A percentile compares a stretch with the other conserved stretches of the same genome.
Conservation (phyloP, 768 basidiomycete genomes). For the Pleurotus giganteus region DNA sequence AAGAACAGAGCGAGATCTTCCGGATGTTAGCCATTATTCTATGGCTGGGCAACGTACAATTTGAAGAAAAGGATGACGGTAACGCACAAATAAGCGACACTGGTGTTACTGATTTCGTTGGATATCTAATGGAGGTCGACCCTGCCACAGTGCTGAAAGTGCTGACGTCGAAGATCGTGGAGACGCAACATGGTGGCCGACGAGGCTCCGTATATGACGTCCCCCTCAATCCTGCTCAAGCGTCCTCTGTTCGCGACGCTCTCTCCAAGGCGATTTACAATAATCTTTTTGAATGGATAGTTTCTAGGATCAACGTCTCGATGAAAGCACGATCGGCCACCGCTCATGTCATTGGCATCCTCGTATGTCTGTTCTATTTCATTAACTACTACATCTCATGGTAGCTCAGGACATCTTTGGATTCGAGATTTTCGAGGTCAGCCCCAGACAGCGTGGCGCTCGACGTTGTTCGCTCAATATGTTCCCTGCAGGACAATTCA, state of each 20-base stretch:
- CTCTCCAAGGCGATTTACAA: constrained; percentile 96
- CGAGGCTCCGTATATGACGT: constrained; percentile 98
- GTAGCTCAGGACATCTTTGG: constrained; percentile 87
- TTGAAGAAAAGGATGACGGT: constrained; percentile 84
- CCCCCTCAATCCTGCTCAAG: constrained; percentile 91
- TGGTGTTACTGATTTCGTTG: constrained; percentile 92
- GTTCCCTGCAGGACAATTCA: constrained; percentile 73
- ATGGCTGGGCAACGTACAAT: constrained; percentile 97
- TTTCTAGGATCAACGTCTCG: constrained; percentile 90
- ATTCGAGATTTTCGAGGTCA: constrained; percentile 95
- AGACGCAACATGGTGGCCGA: constrained; percentile 90
- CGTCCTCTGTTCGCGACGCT: constrained; percentile 84
- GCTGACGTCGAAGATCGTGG: constrained; percentile 80
- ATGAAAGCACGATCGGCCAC: constrained; percentile 83
- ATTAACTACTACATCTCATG: constrained; percentile 6
- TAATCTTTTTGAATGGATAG: constrained; percentile 99
- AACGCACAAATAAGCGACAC: constrained; percentile 80
- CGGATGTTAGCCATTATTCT: constrained; percentile 88
- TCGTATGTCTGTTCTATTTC: constrained; percentile 45
- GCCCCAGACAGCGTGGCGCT: constrained; percentile 7
- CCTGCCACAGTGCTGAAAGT: constrained; percentile 79
- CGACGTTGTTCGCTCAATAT: constrained; percentile 5
- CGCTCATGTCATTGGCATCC: constrained; percentile 87
- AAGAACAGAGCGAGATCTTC: constrained; percentile 92
- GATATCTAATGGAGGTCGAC: constrained; percentile 91